These are phyloP conservation scores for Rosa rugosa DNA, from an alignment of 306 rosid species.

Conservation along the genomic window DNA sequence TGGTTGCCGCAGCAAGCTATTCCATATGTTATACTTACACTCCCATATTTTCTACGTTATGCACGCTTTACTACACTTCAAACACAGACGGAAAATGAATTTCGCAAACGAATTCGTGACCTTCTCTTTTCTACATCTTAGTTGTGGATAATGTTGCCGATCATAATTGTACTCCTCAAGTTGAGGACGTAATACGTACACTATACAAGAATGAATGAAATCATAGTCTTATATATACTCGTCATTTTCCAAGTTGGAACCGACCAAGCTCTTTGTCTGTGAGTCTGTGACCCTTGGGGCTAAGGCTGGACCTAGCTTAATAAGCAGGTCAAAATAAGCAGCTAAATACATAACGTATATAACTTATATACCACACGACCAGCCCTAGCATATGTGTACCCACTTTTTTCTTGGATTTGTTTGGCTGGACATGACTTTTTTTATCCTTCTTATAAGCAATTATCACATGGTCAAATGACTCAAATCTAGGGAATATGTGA, in stretches of 20 bases:
- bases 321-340: neutral
- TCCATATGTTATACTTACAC: neutral
- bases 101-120: neutral
- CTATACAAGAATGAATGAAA: neutral
- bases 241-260: constrained; percentile 2
- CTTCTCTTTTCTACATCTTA: neutral
- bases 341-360: neutral
- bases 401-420: neutral
- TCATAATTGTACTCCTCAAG: neutral
- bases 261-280: neutral
- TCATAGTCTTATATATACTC: neutral
- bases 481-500: constrained; percentile 10
- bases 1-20: neutral
- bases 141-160: neutral
- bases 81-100: neutral
- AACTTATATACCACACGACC: neutral
- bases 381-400: neutral
- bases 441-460: neutral
- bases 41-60: neutral
- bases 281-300: neutral
- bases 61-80: neutral
- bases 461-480: neutral
- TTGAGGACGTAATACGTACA: neutral
- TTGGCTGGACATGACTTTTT: neutral
- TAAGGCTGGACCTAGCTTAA: neutral